Evolutionary conservation across 306 rosid species (phyloP).

Genomic region (Casuarina equisetifolia): DNA sequence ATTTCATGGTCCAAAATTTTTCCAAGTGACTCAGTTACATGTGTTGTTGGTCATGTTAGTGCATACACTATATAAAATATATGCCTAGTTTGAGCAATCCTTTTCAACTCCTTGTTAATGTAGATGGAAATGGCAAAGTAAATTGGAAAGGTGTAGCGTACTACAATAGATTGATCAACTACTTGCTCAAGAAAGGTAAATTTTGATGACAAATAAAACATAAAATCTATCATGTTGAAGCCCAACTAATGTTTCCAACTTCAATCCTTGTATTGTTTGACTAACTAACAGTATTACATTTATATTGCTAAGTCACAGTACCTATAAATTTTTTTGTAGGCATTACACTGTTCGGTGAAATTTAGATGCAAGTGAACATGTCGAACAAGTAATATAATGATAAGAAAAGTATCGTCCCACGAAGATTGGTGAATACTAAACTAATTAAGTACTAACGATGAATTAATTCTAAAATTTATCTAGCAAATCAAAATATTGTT

Average conservation of each 20-base stretch:
- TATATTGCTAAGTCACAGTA: background rate
- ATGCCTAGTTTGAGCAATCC: background rate
- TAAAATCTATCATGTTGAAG: background rate
- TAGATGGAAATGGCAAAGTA: conserved; percentile 81
- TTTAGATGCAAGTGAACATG: too few species aligned
- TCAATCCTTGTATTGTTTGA: too few species aligned
- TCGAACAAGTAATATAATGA: too few species aligned
- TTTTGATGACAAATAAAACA: too few species aligned
- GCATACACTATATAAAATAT: background rate
- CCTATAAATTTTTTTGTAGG: conserved; percentile 44
- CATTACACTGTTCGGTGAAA: too few species aligned
- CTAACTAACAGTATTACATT: too few species aligned
- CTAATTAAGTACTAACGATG: too few species aligned
- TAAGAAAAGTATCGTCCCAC: too few species aligned
- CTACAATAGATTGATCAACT: conserved; percentile 80
- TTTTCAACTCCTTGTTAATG: conserved; percentile 9
- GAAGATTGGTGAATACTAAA: too few species aligned
- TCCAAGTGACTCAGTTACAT: conserved; percentile 48
- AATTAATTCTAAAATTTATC: too few species aligned
- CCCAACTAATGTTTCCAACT: too few species aligned
- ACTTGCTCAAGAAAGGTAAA: conserved; percentile 69
- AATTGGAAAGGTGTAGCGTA: conserved; percentile 91
- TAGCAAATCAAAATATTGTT: too few species aligned
- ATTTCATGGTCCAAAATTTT: conserved; percentile 97
- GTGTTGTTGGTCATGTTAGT: background rate